Percentiles rank a stretch among this genome's conserved stretches.
These are phyloP conservation scores for Encephalitozoon hellem DNA, from an alignment of 371 early-diverging fungal genomes.

Conservation along the genomic window DNA sequence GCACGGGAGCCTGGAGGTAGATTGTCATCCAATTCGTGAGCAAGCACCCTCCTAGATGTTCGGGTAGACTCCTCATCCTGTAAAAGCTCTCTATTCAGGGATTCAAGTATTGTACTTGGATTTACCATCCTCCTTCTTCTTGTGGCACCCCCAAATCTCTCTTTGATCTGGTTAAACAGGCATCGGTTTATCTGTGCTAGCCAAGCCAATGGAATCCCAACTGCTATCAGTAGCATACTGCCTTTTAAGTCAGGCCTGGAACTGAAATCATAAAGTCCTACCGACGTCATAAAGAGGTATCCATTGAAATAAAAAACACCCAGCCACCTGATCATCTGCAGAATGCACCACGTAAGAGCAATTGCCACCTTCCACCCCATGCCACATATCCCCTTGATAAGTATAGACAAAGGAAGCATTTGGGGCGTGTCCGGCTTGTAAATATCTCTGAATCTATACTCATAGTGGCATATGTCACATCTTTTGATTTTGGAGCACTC, in stretches of 20 bases:
- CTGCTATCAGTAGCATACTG: neutral
- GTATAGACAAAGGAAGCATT: neutral
- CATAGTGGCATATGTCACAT: conserved; percentile 50
- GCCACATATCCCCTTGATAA: neutral
- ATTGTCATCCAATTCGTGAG: neutral
- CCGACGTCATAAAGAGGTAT: neutral
- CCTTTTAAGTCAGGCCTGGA: neutral
- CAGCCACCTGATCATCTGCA: neutral
- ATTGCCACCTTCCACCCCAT: neutral
- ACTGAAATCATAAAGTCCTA: neutral
- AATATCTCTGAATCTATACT: conserved; percentile 27
- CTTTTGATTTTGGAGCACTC: neutral
- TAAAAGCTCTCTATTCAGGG: neutral
- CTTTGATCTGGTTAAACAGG: neutral
- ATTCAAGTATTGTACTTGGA: neutral
- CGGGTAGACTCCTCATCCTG: neutral
- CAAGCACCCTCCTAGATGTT: neutral
- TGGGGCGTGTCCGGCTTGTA: conserved; percentile 33
- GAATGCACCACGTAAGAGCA: neutral
- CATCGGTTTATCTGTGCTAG: neutral
- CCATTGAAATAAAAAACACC: conserved; percentile 2
- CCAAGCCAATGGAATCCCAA: conserved; percentile 5
- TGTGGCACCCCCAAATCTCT: neutral
- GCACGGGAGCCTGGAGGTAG: neutral
- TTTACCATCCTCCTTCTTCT: neutral